A percentile compares a stretch with the other conserved stretches of the same genome.
phyloP scores from a whole-genome alignment of 768 basidiomycete species.

The Suillus alpinus region DNA sequence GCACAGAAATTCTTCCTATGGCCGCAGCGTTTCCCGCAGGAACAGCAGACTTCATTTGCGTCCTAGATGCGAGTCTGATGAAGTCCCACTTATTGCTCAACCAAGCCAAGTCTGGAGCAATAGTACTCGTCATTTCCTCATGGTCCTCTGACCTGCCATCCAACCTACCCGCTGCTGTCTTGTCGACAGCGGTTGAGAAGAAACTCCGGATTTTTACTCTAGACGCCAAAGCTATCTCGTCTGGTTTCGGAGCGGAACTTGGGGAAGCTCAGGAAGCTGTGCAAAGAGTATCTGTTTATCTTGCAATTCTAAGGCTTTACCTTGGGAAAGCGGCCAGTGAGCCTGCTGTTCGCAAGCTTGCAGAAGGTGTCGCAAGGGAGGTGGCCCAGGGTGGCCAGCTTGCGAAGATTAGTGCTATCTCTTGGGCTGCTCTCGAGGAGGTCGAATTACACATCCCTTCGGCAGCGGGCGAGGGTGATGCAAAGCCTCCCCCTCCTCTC shows the following conservation, averaged over 20 bases:
- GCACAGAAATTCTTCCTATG: constrained; percentile 46
- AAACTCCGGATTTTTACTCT: constrained; percentile 57
- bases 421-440: constrained; percentile 68
- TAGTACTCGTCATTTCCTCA: constrained; percentile 69
- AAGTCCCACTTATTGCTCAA: constrained; percentile 74
- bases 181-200: constrained; percentile 46
- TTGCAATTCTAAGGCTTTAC: constrained; percentile 85
- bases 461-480: constrained; percentile 19
- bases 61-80: constrained; percentile 75
- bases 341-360: constrained; percentile 49
- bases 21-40: constrained; percentile 53
- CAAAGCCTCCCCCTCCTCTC: constrained; percentile 31
- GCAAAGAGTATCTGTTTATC: constrained; percentile 60
- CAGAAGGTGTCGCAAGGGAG: constrained; percentile 44
- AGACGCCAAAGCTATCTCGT: constrained; percentile 54
- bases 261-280: constrained; percentile 38
- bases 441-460: constrained; percentile 38
- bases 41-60: constrained; percentile 64
- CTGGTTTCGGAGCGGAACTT: constrained; percentile 32
- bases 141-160: constrained; percentile 74
- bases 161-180: constrained; percentile 56
- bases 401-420: constrained; percentile 49
- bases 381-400: constrained; percentile 44
- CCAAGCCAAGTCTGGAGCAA: constrained; percentile 61
- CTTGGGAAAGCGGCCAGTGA: constrained; percentile 63